phyloP scores from a whole-genome alignment of 2,329 filamentous ascomycete species.

The Tolypocladium paradoxum region DNA sequence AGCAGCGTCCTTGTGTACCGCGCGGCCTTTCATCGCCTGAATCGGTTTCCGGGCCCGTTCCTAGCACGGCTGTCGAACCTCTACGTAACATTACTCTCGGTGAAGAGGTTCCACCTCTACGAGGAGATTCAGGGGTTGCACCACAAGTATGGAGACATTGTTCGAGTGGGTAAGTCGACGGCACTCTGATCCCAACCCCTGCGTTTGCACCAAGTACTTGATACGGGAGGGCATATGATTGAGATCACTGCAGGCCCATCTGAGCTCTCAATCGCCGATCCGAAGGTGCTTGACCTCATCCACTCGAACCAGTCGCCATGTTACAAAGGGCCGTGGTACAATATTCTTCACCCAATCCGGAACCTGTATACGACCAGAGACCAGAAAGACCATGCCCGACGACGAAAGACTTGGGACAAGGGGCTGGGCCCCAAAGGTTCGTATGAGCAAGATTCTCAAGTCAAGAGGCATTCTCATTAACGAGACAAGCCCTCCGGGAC shows the following conservation, averaged over 20 bases:
- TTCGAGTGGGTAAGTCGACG: conserved; percentile 13
- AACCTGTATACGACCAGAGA: conserved; percentile 20
- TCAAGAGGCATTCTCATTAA: not conserved
- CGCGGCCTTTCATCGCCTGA: conserved; percentile 13
- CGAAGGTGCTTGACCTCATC: conserved; percentile 15
- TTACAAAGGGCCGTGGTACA: conserved; percentile 23
- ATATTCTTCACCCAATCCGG: conserved; percentile 15
- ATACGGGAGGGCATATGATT: not conserved
- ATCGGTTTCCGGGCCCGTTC: conserved; percentile 17
- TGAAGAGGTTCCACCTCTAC: conserved; percentile 12
- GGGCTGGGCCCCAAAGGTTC: conserved; percentile 18
- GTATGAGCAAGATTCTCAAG: too few species aligned
- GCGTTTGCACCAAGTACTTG: not conserved
- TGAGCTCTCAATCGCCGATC: conserved; percentile 20
- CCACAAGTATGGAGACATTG: conserved; percentile 17
- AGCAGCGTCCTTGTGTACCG: conserved; percentile 12
- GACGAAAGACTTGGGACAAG: conserved; percentile 23
- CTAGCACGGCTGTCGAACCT: conserved; percentile 14
- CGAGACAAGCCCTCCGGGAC: conserved; percentile 8
- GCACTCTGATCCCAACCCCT: not conserved
- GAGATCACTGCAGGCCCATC: conserved; percentile 13
- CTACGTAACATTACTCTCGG: conserved; percentile 10
- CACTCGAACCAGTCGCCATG: conserved; percentile 17
- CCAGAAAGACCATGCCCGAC: conserved; percentile 16
- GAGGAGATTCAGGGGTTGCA: conserved; percentile 16